Percentiles rank a stretch among this genome's conserved stretches.
Evolutionary conservation across 169 alveolate species (phyloP).

Genomic region (Eimeria acervulina): DNA sequence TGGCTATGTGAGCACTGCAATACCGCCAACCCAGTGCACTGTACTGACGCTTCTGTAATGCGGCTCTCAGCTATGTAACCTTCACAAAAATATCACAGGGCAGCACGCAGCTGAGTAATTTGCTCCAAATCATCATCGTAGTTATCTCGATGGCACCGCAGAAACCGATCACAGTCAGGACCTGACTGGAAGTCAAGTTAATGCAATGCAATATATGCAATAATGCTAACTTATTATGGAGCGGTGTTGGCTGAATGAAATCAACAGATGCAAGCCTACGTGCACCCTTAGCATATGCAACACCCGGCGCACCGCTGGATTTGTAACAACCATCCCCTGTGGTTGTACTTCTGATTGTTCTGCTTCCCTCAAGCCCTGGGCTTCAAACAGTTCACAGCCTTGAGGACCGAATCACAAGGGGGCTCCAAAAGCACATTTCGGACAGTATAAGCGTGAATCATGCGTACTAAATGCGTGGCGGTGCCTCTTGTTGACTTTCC

Average conservation of each 20-base stretch:
- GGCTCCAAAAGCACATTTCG: constrained; percentile 45
- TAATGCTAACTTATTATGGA: not conserved
- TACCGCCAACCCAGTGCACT: not conserved
- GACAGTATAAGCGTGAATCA: not conserved
- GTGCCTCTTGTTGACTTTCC: not conserved
- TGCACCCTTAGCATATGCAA: not conserved
- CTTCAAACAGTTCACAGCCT: not conserved
- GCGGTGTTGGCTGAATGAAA: not conserved
- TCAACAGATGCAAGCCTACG: not conserved
- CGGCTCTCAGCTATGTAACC: not conserved
- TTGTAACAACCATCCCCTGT: not conserved
- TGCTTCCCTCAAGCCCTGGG: not conserved
- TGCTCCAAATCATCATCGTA: not conserved
- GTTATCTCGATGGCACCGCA: not conserved
- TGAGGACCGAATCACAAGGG: constrained; percentile 68
- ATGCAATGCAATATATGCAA: not conserved
- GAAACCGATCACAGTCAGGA: not conserved
- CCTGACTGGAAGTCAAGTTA: not conserved
- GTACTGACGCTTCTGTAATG: not conserved
- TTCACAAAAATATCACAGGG: not conserved
- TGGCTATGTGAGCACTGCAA: not conserved
- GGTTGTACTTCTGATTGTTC: not conserved
- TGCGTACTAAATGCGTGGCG: constrained; percentile 16
- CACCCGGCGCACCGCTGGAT: not conserved
- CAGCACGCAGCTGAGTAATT: not conserved